These are phyloP conservation scores for Ploettnerulaceae sp. DNA, from an alignment of 2,329 filamentous ascomycete species.

Conservation along the genomic window DNA sequence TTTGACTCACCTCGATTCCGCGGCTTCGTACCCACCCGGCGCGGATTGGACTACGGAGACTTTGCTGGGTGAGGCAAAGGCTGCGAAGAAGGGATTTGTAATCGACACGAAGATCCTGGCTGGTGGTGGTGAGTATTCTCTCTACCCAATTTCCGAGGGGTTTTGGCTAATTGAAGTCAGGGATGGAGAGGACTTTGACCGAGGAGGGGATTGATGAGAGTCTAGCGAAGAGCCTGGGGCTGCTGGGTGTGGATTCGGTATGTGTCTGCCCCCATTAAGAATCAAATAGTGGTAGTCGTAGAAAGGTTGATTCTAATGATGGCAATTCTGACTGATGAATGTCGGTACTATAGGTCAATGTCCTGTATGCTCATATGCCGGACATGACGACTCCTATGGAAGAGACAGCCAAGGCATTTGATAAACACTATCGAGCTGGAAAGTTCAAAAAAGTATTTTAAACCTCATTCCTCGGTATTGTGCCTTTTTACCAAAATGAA, in stretches of 20 bases:
- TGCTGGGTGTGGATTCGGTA: constrained; percentile 38
- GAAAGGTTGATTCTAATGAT: no score
- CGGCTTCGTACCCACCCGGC: constrained; percentile 10
- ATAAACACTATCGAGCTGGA: constrained; percentile 9
- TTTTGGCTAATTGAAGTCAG: no score
- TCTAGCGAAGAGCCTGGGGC: constrained; percentile 12
- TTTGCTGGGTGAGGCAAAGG: constrained; percentile 11
- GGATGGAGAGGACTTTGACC: neutral
- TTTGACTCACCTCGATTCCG: constrained; percentile 11
- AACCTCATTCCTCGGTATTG: neutral
- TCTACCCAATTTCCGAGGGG: no score
- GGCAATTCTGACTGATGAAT: no score
- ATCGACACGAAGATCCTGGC: constrained; percentile 15
- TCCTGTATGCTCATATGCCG: constrained; percentile 70
- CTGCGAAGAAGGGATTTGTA: constrained; percentile 5
- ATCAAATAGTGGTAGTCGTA: no score
- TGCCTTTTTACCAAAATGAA: no score
- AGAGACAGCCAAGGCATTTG: constrained; percentile 48
- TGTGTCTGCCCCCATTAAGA: constrained; percentile 51
- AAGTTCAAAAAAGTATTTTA: constrained; percentile 8
- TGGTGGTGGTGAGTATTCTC: neutral
- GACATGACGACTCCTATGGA: constrained; percentile 64
- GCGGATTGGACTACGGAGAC: constrained; percentile 13
- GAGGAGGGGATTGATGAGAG: constrained; percentile 8
- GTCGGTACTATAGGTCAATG: constrained; percentile 66